A percentile compares a stretch with the other conserved stretches of the same genome.
These are phyloP conservation scores for Annona squamosa DNA, from an alignment of 164 flowering plant species.

Conservation along the genomic window DNA sequence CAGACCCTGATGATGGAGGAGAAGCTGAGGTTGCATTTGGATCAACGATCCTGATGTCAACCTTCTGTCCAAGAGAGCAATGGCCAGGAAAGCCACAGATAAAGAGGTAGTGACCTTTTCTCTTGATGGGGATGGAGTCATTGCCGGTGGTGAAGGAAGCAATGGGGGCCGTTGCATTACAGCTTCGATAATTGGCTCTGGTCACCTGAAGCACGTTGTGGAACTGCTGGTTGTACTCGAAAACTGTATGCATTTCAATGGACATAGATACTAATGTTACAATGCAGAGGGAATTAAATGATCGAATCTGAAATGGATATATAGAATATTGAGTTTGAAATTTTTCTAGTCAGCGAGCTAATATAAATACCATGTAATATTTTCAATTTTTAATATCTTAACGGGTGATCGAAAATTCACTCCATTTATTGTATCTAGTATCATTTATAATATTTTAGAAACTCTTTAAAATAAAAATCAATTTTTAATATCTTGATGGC, in stretches of 20 bases:
- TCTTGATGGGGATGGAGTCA: conserved; percentile 38
- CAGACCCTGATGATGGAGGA: conserved; percentile 12
- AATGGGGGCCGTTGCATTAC: conserved; percentile 46
- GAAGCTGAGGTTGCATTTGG: background rate
- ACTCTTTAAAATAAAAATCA: too few relatives aligned
- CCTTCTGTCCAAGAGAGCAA: conserved; percentile 61
- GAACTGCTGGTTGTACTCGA: conserved; percentile 41
- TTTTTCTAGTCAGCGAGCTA: too few relatives aligned
- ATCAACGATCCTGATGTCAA: conserved; percentile 38
- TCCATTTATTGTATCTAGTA: too few relatives aligned
- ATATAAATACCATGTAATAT: too few relatives aligned
- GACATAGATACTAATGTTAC: background rate
- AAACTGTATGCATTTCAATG: conserved; percentile 27
- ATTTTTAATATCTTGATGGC: too few relatives aligned
- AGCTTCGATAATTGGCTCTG: conserved; percentile 35
- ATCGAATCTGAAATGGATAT: too few relatives aligned
- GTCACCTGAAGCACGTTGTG: conserved; percentile 67
- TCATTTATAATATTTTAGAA: too few relatives aligned
- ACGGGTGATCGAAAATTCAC: too few relatives aligned
- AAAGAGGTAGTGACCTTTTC: conserved; percentile 46
- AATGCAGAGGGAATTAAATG: background rate
- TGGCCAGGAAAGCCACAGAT: conserved; percentile 66
- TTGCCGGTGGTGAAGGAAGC: conserved; percentile 39
- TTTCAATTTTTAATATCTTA: too few relatives aligned
- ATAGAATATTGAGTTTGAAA: too few relatives aligned